These are phyloP conservation scores for Silene noctiflora DNA, from an alignment of 179 eudicot species.

Conservation along the genomic window DNA sequence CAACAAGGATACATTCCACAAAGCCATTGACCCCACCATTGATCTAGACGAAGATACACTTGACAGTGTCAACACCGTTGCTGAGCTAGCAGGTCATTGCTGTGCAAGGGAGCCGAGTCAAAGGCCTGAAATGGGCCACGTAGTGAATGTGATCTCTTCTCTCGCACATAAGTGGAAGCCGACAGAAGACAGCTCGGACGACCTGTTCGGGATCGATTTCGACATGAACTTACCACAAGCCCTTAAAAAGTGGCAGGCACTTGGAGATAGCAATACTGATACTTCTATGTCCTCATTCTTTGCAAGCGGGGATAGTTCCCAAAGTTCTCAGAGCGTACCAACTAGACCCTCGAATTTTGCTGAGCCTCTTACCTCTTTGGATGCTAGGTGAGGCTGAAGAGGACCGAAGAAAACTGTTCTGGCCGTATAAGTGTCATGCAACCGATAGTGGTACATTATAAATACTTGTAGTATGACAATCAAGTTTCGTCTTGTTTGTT, in stretches of 20 bases:
- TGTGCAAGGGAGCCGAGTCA: conserved; percentile 43
- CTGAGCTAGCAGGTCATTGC: conserved; percentile 49
- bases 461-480: conserved; percentile 2
- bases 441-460: neutral
- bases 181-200: conserved; percentile 21
- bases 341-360: conserved; percentile 40
- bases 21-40: conserved; percentile 37
- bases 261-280: conserved; percentile 22
- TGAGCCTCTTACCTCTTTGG: conserved; percentile 37
- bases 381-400: conserved; percentile 32
- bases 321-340: conserved; percentile 29
- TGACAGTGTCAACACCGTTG: conserved; percentile 33
- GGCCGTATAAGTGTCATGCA: neutral
- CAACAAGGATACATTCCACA: conserved; percentile 34
- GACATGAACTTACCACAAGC: conserved; percentile 43
- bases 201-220: conserved; percentile 32
- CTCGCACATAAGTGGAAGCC: conserved; percentile 47
- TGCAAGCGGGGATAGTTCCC: conserved; percentile 37
- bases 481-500: neutral
- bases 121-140: conserved; percentile 51
- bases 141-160: conserved; percentile 42
- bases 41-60: conserved; percentile 33
- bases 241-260: conserved; percentile 45
- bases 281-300: conserved; percentile 32
- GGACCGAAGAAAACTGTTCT: neutral